These are phyloP conservation scores for Helotiales sp. DNA, from an alignment of 2,329 filamentous ascomycete species.

Conservation along the genomic window DNA sequence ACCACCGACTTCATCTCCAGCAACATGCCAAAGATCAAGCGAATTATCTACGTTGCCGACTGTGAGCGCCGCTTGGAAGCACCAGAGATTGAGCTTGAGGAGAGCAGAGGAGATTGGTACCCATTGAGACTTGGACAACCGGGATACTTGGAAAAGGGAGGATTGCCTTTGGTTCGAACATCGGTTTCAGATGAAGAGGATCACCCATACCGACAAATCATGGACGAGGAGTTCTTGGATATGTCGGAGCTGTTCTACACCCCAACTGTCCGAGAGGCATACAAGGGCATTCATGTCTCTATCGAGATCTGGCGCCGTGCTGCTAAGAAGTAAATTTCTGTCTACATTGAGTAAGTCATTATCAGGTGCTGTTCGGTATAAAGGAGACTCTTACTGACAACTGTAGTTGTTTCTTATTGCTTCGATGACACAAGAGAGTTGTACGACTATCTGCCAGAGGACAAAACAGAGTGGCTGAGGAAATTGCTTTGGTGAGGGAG, in stretches of 20 bases:
- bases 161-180: background rate
- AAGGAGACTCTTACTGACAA: too few species aligned
- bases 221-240: background rate
- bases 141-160: background rate
- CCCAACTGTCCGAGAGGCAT: background rate
- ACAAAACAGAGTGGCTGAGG: too few species aligned
- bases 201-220: background rate
- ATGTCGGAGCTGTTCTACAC: background rate
- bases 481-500: too few species aligned
- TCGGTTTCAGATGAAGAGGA: background rate
- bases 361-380: too few species aligned
- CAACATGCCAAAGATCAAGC: background rate
- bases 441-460: too few species aligned
- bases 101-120: background rate
- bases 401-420: background rate
- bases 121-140: background rate
- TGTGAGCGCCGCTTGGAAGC: background rate
- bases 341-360: too few species aligned
- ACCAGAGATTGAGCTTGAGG: background rate
- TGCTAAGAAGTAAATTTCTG: too few species aligned
- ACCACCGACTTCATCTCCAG: background rate
- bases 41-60: background rate
- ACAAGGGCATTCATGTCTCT: background rate
- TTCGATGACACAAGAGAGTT: too few species aligned
- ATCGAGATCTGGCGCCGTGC: background rate